Evolutionary conservation across 805 yeast species (phyloP), one percentile per base, ranked within the genome.

Genomic region (Cyberlindnera galapagoensis): DNA sequence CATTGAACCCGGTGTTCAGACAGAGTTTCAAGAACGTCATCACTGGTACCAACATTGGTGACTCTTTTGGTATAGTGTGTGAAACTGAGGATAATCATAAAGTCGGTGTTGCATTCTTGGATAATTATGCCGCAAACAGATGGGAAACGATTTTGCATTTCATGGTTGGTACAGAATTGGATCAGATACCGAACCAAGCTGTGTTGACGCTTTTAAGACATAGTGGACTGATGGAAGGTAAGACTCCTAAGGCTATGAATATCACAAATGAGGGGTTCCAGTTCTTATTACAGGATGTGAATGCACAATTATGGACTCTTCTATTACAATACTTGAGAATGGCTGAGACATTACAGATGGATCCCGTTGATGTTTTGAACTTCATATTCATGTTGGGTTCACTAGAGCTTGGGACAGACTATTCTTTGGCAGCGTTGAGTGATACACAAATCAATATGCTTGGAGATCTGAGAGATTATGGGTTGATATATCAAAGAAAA

Each of bases 91-190:
- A 76, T 39, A 69, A 73, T 27, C 70, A 72, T 34, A 61, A 62
- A 19, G 80, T 82, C 5, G 76, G 73, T 28, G 57, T 76, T n/a
- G 69, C 67, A 22, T 80, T 79, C 47, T 63, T 90, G 29, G 94
- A 85, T 44, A 65, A 65, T 24, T 88, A 86, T 58, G 94, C 96
- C 10, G 71, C 86, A 6, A 72, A 69, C 28, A 86, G 82, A 52
- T 92, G 98, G 98, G 99, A 92, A 54, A 75, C 85, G 7, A 90
- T 92, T 45, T 65, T 92, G 47, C 97, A 92, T 65, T 92, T 80
- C 62, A 90, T 92, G 97, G 99, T 92, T 26, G 96, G 97, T 2
- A 85, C 97, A 0, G 83, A 84, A 31, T 60, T 79, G 28, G 65
- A 72, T 9, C 69, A 65, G 12, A 61, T 73, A 3, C 95, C 96